Evolutionary conservation across 257 asterid species (phyloP).

Genomic region (Mentha longifolia): DNA sequence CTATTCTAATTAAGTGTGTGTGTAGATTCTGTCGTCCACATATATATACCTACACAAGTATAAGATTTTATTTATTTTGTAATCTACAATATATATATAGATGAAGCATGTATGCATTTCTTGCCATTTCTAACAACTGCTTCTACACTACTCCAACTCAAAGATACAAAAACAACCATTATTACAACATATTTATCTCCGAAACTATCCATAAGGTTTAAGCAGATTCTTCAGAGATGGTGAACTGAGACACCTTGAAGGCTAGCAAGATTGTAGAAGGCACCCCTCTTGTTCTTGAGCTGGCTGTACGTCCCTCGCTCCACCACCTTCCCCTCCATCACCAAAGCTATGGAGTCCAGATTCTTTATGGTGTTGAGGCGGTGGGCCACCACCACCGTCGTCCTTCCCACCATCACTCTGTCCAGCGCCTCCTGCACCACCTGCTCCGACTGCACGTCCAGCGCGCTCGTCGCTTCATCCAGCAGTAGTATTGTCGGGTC

Average conservation of each 20-base stretch:
- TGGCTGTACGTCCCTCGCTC: constrained; percentile 66
- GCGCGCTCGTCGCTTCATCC: constrained; percentile 91
- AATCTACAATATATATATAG: no score
- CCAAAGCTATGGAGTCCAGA: constrained; percentile 63
- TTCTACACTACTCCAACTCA: no score
- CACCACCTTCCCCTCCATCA: constrained; percentile 68
- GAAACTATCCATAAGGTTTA: no score
- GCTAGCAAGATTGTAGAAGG: constrained; percentile 68
- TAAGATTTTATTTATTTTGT: no score
- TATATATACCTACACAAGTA: no score
- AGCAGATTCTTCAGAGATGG: neutral
- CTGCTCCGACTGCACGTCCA: constrained; percentile 81
- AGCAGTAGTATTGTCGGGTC: constrained; percentile 62
- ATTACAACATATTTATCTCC: no score
- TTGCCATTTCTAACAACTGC: no score
- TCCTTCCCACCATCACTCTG: constrained; percentile 71
- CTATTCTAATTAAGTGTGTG: no score
- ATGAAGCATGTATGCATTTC: no score
- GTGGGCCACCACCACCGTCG: constrained; percentile 81
- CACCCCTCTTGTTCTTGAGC: constrained; percentile 67
- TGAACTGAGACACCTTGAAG: constrained; percentile 44
- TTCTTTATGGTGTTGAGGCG: constrained; percentile 81
- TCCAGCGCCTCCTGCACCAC: constrained; percentile 80
- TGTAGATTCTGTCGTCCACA: no score
- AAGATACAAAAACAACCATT: no score